phyloP scores from a whole-genome alignment of 2,329 filamentous ascomycete genomes.

The Calycina marina region DNA sequence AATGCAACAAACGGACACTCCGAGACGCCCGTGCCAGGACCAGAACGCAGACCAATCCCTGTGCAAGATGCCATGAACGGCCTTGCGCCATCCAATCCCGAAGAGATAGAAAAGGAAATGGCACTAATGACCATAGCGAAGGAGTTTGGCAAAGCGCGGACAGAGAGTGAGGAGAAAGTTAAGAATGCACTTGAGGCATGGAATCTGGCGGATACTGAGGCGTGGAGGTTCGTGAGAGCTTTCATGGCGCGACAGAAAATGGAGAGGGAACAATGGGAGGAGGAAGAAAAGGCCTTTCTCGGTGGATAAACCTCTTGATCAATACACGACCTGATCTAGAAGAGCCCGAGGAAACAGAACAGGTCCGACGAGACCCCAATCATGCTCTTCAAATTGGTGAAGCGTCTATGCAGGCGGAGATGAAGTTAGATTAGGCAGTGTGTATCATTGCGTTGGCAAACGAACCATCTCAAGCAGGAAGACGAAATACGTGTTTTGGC shows the following conservation, averaged over 20 bases:
- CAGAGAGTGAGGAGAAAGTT: slow-evolving; percentile 30
- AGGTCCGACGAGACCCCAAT: too few species aligned
- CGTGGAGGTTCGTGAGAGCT: slow-evolving; percentile 60
- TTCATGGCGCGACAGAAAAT: slow-evolving; percentile 46
- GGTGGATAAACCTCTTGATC: too few species aligned
- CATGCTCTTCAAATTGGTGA: too few species aligned
- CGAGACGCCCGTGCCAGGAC: slow-evolving; percentile 41
- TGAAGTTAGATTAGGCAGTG: too few species aligned
- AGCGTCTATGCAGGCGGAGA: too few species aligned
- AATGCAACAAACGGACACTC: slow-evolving; percentile 37
- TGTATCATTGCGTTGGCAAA: too few species aligned
- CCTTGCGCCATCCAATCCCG: slow-evolving; percentile 32
- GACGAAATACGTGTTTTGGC: too few species aligned
- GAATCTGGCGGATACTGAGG: slow-evolving; percentile 61
- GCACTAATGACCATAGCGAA: slow-evolving; percentile 38
- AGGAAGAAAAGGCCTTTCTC: slow-evolving; percentile 50
- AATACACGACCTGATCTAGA: too few species aligned
- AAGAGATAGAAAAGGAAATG: slow-evolving; percentile 39
- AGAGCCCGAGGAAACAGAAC: too few species aligned
- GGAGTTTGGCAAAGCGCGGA: slow-evolving; percentile 30
- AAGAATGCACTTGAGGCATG: slow-evolving; percentile 45
- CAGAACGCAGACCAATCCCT: slow-evolving; percentile 39
- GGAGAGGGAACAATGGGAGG: slow-evolving; percentile 55
- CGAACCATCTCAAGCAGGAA: too few species aligned
- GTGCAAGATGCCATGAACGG: slow-evolving; percentile 33